Evolutionary conservation across 805 yeast species (phyloP), one percentile per base, ranked within the genome.

Genomic region (Nakazawaea holstii): DNA sequence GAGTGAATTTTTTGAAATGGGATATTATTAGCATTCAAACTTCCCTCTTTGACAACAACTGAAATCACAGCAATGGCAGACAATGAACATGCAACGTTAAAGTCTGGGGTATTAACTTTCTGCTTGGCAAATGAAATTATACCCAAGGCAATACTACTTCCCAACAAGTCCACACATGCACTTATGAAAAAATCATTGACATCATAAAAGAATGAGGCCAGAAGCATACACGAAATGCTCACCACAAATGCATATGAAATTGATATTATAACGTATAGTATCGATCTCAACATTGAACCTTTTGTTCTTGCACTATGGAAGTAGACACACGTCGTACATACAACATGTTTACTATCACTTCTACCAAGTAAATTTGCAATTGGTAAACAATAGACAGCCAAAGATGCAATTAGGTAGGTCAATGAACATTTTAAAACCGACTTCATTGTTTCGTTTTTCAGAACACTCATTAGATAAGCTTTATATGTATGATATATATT

Each of bases 251-350:
- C 76, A 65, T 70, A 87, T 4, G 68, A 45, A 13, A 86, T 62
- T 1, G 89, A 69, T 2, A 77, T 49, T 0, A 72, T 54, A 3
- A 83, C 91, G 64, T 79, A 88, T 39, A 77, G 59, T 14, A 84
- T 61, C 10, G 90, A 81, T 58, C 87, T 89, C 50, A 80, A 75
- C 92, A 87, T 87, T 15, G 87, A 78, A 0, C 96, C 96, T 48
- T 78, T 76, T 0, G 94, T 75, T 42, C 95, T 64, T 1, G 91
- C 76, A 0, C 95, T 89, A 58, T 87, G 94, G 68, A 88, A 87
- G 62, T 88, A 88, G 2, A 87, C 94, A 1, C 87, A 84, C 8
- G 84, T 84, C 0, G 95, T 88, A 35, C 95, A 89, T 2, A 84
- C 81, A 53, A 86, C 75, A 67, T 87, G 96, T 60, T 87, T 87